Evolutionary conservation across 257 asterid species (phyloP).

Genomic region (Lavandula angustifolia): DNA sequence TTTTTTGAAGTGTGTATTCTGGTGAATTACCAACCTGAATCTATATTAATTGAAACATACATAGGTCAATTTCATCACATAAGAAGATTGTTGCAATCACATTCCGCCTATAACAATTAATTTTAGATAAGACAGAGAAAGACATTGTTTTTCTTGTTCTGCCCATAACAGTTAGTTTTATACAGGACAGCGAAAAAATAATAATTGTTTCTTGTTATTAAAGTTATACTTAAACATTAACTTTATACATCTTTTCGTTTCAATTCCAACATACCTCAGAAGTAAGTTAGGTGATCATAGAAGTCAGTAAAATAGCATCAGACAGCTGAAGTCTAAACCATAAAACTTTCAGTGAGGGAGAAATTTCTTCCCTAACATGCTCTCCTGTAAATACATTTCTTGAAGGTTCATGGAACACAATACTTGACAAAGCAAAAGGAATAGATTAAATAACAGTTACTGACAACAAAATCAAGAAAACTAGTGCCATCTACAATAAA

Average conservation of each 20-base stretch:
- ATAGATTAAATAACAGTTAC: neutral
- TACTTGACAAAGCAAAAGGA: neutral
- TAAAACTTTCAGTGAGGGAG: neutral
- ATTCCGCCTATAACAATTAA: neutral
- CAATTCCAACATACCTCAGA: neutral
- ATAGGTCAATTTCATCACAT: neutral
- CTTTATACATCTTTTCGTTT: neutral
- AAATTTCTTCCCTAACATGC: neutral
- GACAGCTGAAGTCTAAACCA: slow-evolving; percentile 11
- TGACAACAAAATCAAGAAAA: neutral
- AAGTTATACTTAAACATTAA: neutral
- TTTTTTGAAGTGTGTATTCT: slow-evolving; percentile 58
- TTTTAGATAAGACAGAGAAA: neutral
- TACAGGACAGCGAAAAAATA: neutral
- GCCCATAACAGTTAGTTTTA: too few relatives aligned
- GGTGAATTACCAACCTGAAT: slow-evolving; percentile 91
- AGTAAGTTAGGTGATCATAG: neutral
- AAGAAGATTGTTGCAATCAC: too few relatives aligned
- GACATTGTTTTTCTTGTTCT: too few relatives aligned
- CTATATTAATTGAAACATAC: slow-evolving; percentile 40
- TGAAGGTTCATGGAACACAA: neutral
- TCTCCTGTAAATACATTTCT: neutral
- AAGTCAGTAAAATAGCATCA: neutral
- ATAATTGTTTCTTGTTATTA: neutral
- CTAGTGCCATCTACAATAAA: neutral